Base-by-base conservation (phyloP, 805 yeast genomes). In the Candida boidinii region DNA sequence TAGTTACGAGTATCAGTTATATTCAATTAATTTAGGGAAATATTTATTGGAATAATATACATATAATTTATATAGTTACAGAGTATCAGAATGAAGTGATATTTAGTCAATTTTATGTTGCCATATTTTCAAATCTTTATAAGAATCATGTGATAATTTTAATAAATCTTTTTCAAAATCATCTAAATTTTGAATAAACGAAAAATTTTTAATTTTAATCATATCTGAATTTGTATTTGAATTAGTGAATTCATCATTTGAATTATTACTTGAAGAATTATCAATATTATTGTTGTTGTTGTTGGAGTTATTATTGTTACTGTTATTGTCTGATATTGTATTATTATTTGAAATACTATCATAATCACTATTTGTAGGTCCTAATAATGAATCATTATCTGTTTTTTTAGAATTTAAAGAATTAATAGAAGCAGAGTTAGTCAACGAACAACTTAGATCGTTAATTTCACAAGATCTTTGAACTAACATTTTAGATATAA, bases 381-480 rank as follows among this genome's bases (percentile, higher is more conserved):
- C n/a, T n/a, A n/a, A n/a, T n/a, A n/a, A n/a, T n/a, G n/a, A n/a
- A n/a, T n/a, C n/a, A n/a, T n/a, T n/a, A n/a, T n/a, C n/a, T n/a
- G n/a, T n/a, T n/a, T n/a, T n/a, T n/a, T n/a, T n/a, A n/a, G n/a
- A n/a, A n/a, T n/a, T n/a, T n/a, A n/a, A n/a, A 11, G 29, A 25
- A 10, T 19, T 39, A 16, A 17, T 39, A 36, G 25, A 30, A 36
- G 33, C 33, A 28, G 35, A 36, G n/a, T n/a, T n/a, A 11, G 49
- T 44, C n/a, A 70, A 57, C 36, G 72, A 73, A 29, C 62, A 61
- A 11, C 94, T 86, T 44, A 66, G 72, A 49, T 80, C 88, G 50
- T 79, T 78, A 19, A 88, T 75, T 49, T 73, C 80, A 34, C 76
- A 71, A 0, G 87, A 71, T 26, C 97, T 62, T 29, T 69, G 70